Percentiles rank a stretch among this genome's conserved stretches.
Conservation (phyloP, 257 asterid species). For the Salvia splendens region DNA sequence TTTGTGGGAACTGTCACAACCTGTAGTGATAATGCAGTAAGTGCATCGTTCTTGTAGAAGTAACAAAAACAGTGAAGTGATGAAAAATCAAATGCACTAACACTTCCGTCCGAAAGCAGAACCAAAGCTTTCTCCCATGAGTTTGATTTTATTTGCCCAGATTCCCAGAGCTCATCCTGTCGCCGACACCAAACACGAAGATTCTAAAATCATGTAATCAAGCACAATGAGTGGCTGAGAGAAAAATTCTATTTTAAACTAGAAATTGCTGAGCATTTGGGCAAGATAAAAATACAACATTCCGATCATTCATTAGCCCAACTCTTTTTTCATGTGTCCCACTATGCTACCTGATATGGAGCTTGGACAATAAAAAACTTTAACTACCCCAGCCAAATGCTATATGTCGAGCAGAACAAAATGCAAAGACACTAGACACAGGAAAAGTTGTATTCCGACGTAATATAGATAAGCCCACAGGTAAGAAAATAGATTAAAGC, state of each 20-base stretch:
- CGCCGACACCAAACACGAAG: slow-evolving; percentile 76
- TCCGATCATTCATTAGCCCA: background rate
- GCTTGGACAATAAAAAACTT: slow-evolving; percentile 7
- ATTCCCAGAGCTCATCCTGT: slow-evolving; percentile 62
- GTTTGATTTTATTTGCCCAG: slow-evolving; percentile 71
- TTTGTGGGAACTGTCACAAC: slow-evolving; percentile 58
- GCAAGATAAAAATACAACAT: slow-evolving; percentile 17
- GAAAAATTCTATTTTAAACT: slow-evolving; percentile 19
- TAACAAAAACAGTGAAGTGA: slow-evolving; percentile 16
- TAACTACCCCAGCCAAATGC: slow-evolving; percentile 6
- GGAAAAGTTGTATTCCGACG: background rate
- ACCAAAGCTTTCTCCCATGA: slow-evolving; percentile 73
- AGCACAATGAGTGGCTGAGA: slow-evolving; percentile 17
- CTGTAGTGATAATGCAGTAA: slow-evolving; percentile 43
- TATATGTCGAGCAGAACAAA: background rate
- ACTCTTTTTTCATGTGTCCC: background rate
- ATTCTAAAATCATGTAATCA: slow-evolving; percentile 51
- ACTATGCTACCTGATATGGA: slow-evolving; percentile 9
- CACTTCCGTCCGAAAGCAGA: slow-evolving; percentile 62
- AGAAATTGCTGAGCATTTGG: background rate
- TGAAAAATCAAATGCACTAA: slow-evolving; percentile 44
- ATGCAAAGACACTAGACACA: background rate
- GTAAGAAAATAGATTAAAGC: background rate
- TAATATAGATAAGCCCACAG: background rate
- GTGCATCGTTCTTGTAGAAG: slow-evolving; percentile 18